Conservation (phyloP, 331 rosid genomes). For the Prunus yedoensis region DNA sequence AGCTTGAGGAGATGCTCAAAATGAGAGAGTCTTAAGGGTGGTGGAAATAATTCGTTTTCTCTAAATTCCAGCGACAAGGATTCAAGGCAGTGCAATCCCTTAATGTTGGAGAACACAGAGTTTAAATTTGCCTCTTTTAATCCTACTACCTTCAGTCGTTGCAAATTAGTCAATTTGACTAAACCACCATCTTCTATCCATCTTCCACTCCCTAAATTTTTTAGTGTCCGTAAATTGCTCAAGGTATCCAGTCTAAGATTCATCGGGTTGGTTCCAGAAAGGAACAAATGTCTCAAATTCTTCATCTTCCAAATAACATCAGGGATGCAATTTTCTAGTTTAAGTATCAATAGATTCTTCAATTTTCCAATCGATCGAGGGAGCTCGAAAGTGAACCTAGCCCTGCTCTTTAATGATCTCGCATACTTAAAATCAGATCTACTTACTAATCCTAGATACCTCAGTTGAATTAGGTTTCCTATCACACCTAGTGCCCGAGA, state of each 20-base stretch:
- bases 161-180: not conserved
- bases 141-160: not conserved
- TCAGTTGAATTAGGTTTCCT: not conserved
- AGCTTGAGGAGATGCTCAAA: slow-evolving; percentile 2
- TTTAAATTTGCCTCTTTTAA: not conserved
- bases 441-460: not conserved
- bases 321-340: not conserved
- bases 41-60: not conserved
- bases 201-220: not conserved
- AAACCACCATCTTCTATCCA: not conserved
- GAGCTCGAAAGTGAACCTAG: too few relatives aligned
- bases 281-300: not conserved
- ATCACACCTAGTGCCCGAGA: too few relatives aligned
- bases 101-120: not conserved
- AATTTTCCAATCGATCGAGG: not conserved
- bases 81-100: not conserved
- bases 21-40: not conserved
- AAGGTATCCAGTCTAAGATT: not conserved
- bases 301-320: not conserved
- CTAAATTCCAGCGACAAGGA: not conserved
- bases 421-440: too few relatives aligned
- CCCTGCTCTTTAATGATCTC: too few relatives aligned
- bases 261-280: too few relatives aligned
- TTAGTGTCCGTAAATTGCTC: not conserved
- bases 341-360: not conserved